phyloP scores from a whole-genome alignment of 2,329 filamentous ascomycete genomes.

The Neoascochyta sp. region DNA sequence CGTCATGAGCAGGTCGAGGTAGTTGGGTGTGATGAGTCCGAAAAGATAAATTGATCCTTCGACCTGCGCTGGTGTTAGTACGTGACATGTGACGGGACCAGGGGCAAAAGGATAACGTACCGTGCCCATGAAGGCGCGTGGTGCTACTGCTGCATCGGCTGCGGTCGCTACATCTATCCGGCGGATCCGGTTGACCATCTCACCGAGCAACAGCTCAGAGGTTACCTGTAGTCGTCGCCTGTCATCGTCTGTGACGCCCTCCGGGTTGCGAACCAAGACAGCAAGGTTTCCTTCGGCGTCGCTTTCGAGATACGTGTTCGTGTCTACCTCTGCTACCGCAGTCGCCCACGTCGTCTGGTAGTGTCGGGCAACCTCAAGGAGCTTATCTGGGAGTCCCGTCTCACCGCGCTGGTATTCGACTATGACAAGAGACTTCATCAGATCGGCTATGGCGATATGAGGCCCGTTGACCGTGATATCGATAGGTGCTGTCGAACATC shows the following conservation, averaged over 20 bases:
- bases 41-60: conserved; percentile 92
- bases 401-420: conserved; percentile 64
- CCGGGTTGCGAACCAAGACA: conserved; percentile 69
- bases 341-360: conserved; percentile 81
- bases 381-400: conserved; percentile 56
- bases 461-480: conserved; percentile 72
- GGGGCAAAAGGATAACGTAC: conserved; percentile 52
- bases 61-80: conserved; percentile 52
- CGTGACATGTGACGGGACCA: neutral
- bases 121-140: conserved; percentile 83
- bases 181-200: conserved; percentile 88
- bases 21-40: conserved; percentile 67
- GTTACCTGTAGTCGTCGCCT: conserved; percentile 66
- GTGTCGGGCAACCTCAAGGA: conserved; percentile 75
- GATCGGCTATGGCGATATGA: conserved; percentile 77
- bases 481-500: conserved; percentile 78
- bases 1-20: conserved; percentile 76
- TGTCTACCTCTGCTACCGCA: conserved; percentile 67
- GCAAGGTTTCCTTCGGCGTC: conserved; percentile 87
- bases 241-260: conserved; percentile 72
- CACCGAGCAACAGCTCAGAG: conserved; percentile 80
- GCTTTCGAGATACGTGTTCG: conserved; percentile 73
- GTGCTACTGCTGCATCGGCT: conserved; percentile 65
- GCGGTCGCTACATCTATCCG: conserved; percentile 65
- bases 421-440: conserved; percentile 89